Evolutionary conservation across 176 grass and related monocot genomes (phyloP).

Genomic region (Cocos nucifera): DNA sequence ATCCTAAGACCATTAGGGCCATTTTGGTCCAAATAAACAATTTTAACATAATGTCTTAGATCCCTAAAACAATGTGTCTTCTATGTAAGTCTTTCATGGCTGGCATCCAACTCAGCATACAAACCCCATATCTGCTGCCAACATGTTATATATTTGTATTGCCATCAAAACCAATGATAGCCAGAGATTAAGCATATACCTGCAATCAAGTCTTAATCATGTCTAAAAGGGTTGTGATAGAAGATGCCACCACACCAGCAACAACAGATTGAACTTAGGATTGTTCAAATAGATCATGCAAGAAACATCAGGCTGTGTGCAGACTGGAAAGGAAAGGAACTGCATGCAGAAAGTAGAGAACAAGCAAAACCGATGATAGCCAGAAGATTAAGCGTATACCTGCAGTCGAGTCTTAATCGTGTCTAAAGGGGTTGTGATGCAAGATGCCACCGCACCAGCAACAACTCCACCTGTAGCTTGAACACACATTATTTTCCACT

Average conservation of each 20-base stretch:
- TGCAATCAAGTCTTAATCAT: constrained; percentile 10
- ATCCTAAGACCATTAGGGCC: too few relatives aligned
- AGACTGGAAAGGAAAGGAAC: not conserved
- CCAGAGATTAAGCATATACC: constrained; percentile 19
- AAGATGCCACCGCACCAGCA: constrained; percentile 82
- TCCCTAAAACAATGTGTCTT: too few relatives aligned
- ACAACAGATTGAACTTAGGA: not conserved
- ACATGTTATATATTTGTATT: too few relatives aligned
- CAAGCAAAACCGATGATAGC: constrained; percentile 2
- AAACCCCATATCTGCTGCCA: too few relatives aligned
- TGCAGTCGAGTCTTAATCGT: constrained; percentile 95
- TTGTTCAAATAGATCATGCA: too few relatives aligned
- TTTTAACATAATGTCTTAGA: too few relatives aligned
- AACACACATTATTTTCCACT: constrained; percentile 68
- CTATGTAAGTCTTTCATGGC: too few relatives aligned
- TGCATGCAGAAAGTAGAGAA: not conserved
- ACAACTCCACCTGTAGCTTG: constrained; percentile 86
- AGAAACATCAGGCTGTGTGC: not conserved
- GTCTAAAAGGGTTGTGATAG: constrained; percentile 84
- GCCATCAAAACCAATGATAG: too few relatives aligned
- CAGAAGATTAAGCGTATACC: constrained; percentile 36
- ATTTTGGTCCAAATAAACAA: too few relatives aligned
- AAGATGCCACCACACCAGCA: constrained; percentile 82
- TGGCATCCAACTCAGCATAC: too few relatives aligned
- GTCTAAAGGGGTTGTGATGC: constrained; percentile 87